Base-by-base conservation (phyloP, 1,284 basidiomycete genomes). In the Fistulina hepatica region DNA sequence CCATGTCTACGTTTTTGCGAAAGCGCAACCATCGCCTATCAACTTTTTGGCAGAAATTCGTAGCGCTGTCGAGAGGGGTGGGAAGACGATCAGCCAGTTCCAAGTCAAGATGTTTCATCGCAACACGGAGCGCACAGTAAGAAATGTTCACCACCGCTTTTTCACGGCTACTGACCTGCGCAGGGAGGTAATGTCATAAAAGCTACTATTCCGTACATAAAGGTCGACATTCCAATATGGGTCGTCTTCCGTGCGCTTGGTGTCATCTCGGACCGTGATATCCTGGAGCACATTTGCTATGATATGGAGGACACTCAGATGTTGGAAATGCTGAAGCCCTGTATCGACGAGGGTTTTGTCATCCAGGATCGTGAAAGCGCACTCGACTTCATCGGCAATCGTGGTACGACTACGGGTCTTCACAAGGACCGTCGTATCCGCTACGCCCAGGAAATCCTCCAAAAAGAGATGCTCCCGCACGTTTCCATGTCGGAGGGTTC, bases 1-100 rank as follows among this genome's bases (percentile, higher is more conserved):
- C 62, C 93, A 97, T 54, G 95, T 99, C 51, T 99, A 98, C 59
- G 93, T 97, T 42, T 99, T 99, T 58, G 91, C 93, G 42, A 98
- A 98, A 60, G 90, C 90, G 0, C 88, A 97, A 42, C 95, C 95
- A 2, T 93, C 91, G 5, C 90, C 93, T 6, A 89, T 97, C 56
- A 94, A 83, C 47, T 97, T 91, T 62, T 73, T 97, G 34, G 92
- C 94, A 25, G 94, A 98, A 60, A 97, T 99, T 59, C 84, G 95
- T 48, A 93, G 88, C 61, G 93, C 93, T 10, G 91, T 98, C 22
- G 95, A 98, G 61, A 95, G 92, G 58, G 93, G 94, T 45, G 95
- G 95, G 40, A 97, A 98, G 69, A 97, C 92, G 17, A 93, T 97
- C 50, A 93, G 89, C 61, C 90, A 93, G 57, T 94, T 97, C 65